Evolutionary conservation across 1,284 basidiomycete genomes (phyloP), one percentile per base, ranked within the genome.

Genomic region (Melampsora abietis-canadensis): DNA sequence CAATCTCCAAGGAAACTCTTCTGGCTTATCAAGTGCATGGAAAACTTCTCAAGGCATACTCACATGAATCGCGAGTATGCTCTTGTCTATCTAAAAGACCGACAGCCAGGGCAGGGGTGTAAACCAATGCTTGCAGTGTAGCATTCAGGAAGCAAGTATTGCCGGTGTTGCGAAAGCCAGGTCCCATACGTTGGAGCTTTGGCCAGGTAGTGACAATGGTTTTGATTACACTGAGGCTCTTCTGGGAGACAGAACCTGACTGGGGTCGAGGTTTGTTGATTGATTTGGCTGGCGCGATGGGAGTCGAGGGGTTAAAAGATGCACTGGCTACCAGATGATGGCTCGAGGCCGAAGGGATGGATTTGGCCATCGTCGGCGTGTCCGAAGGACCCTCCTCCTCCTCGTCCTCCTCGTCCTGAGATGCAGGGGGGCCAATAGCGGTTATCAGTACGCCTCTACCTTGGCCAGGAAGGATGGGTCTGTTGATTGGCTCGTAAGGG

Each of bases 71-170:
- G 64, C 83, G 83, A 24, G 83, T 82, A 79, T 94, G 91, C 1
- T 83, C 66, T 7, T 72, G 66, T 47, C 74, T 79, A 15, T 79
- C 84, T 40, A 86, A 76, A 14, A 94, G 82, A 47, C 91, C 83
- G 77, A 87, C 86, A 37, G 96, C 85, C 21, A 99, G 86, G 2
- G 94, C 93, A 10, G 94, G 89, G 0, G 95, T 98, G 81, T 98
- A 94, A 24, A 98, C 83, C 65, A 98, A 86, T 78, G 93, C 92
- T 84, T 99, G 96, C 76, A 98, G 84, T 44, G 91, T 92, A 77
- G 92, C 94, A 83, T 99, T 99, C 79, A 97, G 85, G 83, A 97
- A 99, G 83, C 96, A 99, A 0, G 93, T 96, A 82, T 98, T 98
- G 66, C 93, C 93, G n/a, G 85, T 88, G 83, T 99, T 99, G 80